Percentiles rank a stretch among this genome's conserved stretches.
Evolutionary conservation across 2,329 filamentous ascomycete species (phyloP).

Genomic region (Diaporthe velutina): DNA sequence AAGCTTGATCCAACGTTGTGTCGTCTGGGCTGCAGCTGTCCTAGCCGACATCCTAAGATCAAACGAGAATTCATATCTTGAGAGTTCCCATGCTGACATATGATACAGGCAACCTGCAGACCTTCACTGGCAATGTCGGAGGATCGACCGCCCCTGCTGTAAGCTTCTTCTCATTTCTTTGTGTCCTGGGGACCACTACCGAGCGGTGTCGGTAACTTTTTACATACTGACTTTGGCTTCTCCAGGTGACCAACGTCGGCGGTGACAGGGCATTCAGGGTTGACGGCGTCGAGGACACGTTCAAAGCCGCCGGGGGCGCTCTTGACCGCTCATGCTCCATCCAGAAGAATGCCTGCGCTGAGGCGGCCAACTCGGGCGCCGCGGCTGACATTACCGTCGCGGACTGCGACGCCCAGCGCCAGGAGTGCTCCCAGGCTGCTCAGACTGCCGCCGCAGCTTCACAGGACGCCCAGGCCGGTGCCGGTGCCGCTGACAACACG

Average conservation of each 20-base stretch:
- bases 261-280: conserved; percentile 15
- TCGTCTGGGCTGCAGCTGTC: background rate
- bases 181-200: background rate
- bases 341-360: conserved; percentile 32
- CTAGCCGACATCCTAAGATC: background rate
- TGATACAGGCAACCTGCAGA: conserved; percentile 20
- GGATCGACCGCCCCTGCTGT: conserved; percentile 25
- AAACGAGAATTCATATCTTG: background rate
- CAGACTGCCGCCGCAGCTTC: background rate
- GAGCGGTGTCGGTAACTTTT: background rate
- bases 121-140: conserved; percentile 27
- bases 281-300: conserved; percentile 21
- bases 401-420: conserved; percentile 12
- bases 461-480: background rate
- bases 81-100: background rate
- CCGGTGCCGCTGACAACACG: background rate
- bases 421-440: conserved; percentile 24
- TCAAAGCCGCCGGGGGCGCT: conserved; percentile 6
- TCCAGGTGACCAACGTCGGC: conserved; percentile 1
- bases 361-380: conserved; percentile 10
- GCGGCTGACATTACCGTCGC: background rate
- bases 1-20: background rate
- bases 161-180: background rate
- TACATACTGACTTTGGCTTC: background rate
- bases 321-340: conserved; percentile 25